These are phyloP conservation scores for Verticillium zaregamsianum DNA, from an alignment of 2,329 filamentous ascomycete species.

Conservation along the genomic window DNA sequence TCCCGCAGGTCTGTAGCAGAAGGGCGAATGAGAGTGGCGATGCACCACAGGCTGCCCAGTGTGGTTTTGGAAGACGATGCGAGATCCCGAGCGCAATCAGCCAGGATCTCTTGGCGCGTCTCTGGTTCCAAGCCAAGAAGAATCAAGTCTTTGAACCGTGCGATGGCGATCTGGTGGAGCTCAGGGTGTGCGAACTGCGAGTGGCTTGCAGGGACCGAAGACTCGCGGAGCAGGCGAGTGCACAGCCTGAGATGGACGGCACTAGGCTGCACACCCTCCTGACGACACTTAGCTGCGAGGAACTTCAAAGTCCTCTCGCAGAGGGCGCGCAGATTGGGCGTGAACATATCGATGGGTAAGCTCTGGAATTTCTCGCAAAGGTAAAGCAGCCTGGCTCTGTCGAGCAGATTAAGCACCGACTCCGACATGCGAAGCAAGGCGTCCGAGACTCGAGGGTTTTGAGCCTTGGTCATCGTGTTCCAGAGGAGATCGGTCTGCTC, in stretches of 20 bases:
- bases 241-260: conserved; percentile 43
- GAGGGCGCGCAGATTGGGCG: conserved; percentile 56
- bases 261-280: background rate
- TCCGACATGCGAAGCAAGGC: conserved; percentile 67
- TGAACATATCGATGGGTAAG: conserved; percentile 61
- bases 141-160: conserved; percentile 59
- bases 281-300: conserved; percentile 24
- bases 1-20: conserved; percentile 49
- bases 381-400: conserved; percentile 51
- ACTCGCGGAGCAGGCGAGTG: conserved; percentile 68
- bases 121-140: conserved; percentile 46
- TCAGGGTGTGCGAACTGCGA: conserved; percentile 54
- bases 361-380: conserved; percentile 67
- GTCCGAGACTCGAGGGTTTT: conserved; percentile 79
- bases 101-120: conserved; percentile 59
- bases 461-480: conserved; percentile 75
- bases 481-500: conserved; percentile 77
- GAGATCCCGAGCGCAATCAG: conserved; percentile 66
- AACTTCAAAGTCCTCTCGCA: conserved; percentile 53
- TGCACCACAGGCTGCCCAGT: conserved; percentile 68
- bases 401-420: conserved; percentile 43
- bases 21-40: conserved; percentile 45
- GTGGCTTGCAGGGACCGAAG: conserved; percentile 52
- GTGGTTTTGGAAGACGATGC: conserved; percentile 57
- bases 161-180: conserved; percentile 59